Evolutionary conservation across 805 yeast genomes (phyloP), one percentile per base, ranked within the genome.

Genomic region (Teunomyces atbi): DNA sequence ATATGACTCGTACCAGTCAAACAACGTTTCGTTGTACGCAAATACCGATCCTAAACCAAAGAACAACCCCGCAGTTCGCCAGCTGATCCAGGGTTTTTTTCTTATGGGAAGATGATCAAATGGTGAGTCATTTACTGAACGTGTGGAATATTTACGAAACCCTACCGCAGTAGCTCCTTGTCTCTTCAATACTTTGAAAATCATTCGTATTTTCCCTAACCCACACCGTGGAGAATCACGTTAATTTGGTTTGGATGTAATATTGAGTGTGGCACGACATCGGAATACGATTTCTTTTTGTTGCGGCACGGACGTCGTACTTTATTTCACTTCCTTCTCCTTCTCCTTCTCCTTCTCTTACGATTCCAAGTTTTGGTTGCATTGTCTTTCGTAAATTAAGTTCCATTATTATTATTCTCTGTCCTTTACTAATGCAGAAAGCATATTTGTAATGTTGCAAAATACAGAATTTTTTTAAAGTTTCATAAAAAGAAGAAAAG

Each of bases 11-110:
- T 68, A 61, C 23, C 68, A 46, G 19, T 68, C 60, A 43, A 65
- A 63, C 3, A 69, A 39, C 5, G 71, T 66, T 23, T 69, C 57
- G 37, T 56, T 57, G 32, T 62, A 59, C 1, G 75, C 73, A 10
- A 67, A 52, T 3, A 55, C 57, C 2, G 65, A 61, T 1, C 77
- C 77, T 1, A 62, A 53, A 5, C 53, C 49, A 41, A 68, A 65
- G 16, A 67, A 62, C 5, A 61, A 46, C 13, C 57, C 43, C n/a
- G 60, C 56, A 4, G 58, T 45, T 46, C 59, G 66, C 71, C 72
- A 68, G 41, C 54, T 62, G 36, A 68, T 40, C 55, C 58, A 68
- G 6, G 61, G 57, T 35, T 53, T 57, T 21, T 49, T 55, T n/a
- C 54, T 45, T 26, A 45, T 51, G 8, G 65, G 64, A 8, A 65